Evolutionary conservation across 2,329 filamentous ascomycete genomes (phyloP).

Genomic region (Cylindrodendrum hubeiense): DNA sequence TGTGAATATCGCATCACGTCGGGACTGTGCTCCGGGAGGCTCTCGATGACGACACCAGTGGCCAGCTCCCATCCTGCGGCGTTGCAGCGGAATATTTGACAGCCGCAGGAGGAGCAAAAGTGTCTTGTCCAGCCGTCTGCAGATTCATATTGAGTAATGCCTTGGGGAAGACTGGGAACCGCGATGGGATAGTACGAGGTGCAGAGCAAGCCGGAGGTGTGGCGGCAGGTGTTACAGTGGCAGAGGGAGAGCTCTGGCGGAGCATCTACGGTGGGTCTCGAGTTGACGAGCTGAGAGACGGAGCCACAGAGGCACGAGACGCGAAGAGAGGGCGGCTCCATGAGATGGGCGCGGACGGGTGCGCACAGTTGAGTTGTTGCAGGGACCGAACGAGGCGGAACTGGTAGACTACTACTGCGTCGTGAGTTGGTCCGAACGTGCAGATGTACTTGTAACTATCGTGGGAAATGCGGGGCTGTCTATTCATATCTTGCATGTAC

Average conservation of each 20-base stretch:
- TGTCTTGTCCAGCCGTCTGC: slow-evolving; percentile 41
- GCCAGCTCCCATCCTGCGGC: slow-evolving; percentile 49
- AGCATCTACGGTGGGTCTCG: not conserved
- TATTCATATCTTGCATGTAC: not conserved
- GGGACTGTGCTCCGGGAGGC: not conserved
- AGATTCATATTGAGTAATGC: slow-evolving; percentile 26
- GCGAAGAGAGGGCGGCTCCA: slow-evolving; percentile 10
- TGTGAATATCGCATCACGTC: not conserved
- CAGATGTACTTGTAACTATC: slow-evolving; percentile 1
- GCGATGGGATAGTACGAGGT: slow-evolving; percentile 52
- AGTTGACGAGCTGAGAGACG: slow-evolving; percentile 18
- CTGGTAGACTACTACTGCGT: too few relatives aligned
- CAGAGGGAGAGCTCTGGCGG: slow-evolving; percentile 40
- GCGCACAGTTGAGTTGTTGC: not conserved
- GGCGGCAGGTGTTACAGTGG: slow-evolving; percentile 49
- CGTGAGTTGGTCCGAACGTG: too few relatives aligned
- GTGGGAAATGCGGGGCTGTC: slow-evolving; percentile 1
- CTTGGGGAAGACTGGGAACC: slow-evolving; percentile 7
- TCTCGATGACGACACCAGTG: slow-evolving; percentile 50
- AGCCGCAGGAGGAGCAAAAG: slow-evolving; percentile 57
- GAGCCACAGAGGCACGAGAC: slow-evolving; percentile 27
- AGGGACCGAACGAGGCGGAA: not conserved
- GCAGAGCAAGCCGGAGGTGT: slow-evolving; percentile 52
- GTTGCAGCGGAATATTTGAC: slow-evolving; percentile 52
- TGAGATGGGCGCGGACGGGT: not conserved